phyloP scores from a whole-genome alignment of 768 basidiomycete genomes.

The Dentipellis fragilis region DNA sequence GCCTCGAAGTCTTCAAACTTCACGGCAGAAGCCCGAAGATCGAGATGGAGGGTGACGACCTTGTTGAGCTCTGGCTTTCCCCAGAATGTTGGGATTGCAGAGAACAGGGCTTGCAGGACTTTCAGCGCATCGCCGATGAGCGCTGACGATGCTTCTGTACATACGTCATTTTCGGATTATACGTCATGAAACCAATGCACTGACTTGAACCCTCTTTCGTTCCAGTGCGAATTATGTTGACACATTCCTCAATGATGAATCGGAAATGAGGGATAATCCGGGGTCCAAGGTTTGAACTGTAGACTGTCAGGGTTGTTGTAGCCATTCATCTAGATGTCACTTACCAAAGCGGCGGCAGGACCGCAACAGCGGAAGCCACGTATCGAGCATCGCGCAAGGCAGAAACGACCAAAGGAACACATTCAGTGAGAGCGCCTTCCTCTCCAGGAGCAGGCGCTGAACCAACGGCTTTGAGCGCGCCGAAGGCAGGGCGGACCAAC shows the following conservation, averaged over 20 bases:
- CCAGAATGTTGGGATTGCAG: constrained; percentile 79
- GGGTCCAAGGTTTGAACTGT: constrained; percentile 70
- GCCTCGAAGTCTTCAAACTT: constrained; percentile 22
- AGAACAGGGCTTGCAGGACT: constrained; percentile 60
- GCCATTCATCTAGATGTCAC: constrained; percentile 14
- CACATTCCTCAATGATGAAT: constrained; percentile 51
- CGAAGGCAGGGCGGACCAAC: constrained; percentile 39
- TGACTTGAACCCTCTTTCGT: constrained; percentile 17
- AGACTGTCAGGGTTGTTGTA: too few relatives aligned
- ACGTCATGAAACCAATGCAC: constrained; percentile 14
- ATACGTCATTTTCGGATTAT: not conserved
- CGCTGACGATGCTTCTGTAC: constrained; percentile 12
- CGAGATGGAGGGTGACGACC: constrained; percentile 48
- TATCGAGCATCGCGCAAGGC: constrained; percentile 31
- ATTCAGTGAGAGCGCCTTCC: constrained; percentile 47
- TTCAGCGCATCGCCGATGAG: constrained; percentile 27
- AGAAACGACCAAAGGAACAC: constrained; percentile 49
- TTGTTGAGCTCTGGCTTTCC: constrained; percentile 46
- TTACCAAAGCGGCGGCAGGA: constrained; percentile 55
- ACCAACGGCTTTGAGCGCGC: constrained; percentile 51
- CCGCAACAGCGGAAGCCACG: constrained; percentile 35
- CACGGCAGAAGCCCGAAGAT: constrained; percentile 25
- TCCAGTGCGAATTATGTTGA: constrained; percentile 35
- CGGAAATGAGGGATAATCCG: constrained; percentile 82
- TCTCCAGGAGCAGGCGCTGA: constrained; percentile 53